Conservation (phyloP, 129 eudicot species). For the Oenanthe sinensis region DNA sequence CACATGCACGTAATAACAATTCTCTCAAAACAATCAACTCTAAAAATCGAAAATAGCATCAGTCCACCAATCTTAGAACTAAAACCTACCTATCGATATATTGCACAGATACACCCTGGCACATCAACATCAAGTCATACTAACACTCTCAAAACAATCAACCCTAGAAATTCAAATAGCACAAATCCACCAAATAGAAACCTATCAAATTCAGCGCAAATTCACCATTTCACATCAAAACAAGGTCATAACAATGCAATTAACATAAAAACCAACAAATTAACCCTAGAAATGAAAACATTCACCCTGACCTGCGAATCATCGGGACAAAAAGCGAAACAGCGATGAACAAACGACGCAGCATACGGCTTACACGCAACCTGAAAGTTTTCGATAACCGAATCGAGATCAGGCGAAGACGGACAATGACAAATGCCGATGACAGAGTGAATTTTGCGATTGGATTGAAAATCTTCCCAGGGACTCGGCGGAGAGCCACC, state of each 20-base stretch:
- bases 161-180: background rate
- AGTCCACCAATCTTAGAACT: background rate
- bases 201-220: background rate
- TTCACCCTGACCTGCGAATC: conserved; percentile 54
- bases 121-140: background rate
- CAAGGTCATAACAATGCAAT: background rate
- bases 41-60: background rate
- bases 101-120: background rate
- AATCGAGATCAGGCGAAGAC: conserved; percentile 64
- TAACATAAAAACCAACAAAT: background rate
- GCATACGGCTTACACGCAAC: conserved; percentile 48
- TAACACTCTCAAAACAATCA: background rate
- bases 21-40: background rate
- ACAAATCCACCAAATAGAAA: background rate
- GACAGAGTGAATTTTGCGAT: conserved; percentile 65
- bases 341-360: conserved; percentile 65
- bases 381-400: conserved; percentile 33
- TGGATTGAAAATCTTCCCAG: conserved; percentile 95
- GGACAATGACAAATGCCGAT: conserved; percentile 86
- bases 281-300: background rate
- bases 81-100: background rate
- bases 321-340: conserved; percentile 84
- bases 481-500: conserved; percentile 83
- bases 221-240: background rate
- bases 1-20: background rate